Conservation (phyloP, 805 yeast species). For the Tetrapisispora arboricola region DNA sequence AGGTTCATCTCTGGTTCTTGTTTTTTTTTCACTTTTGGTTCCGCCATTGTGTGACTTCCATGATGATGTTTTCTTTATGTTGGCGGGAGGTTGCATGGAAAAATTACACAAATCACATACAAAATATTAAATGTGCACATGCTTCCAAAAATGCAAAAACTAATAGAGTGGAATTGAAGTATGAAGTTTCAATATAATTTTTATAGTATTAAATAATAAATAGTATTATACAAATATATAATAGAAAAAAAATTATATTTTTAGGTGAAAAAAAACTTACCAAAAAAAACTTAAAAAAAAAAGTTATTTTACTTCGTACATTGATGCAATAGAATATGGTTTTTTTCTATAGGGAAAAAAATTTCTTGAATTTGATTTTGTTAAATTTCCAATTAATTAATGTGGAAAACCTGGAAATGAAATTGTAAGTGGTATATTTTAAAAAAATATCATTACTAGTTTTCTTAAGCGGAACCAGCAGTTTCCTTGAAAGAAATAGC, state of each 20-base stretch:
- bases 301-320: conserved; percentile 3
- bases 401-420: no score
- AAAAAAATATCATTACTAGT: not conserved
- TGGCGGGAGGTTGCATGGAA: no score
- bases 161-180: not conserved
- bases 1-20: no score
- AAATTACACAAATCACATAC: not conserved
- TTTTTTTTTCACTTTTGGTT: no score
- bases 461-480: conserved; percentile 51
- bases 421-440: no score
- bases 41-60: no score
- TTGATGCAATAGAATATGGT: conserved; percentile 6
- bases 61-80: no score
- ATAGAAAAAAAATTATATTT: not conserved
- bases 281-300: conserved; percentile 1
- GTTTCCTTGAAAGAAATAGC: conserved; percentile 98
- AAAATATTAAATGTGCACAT: not conserved
- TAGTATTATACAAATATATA: not conserved
- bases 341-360: no score
- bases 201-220: conserved; percentile 1
- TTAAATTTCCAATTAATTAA: no score
- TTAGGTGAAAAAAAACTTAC: not conserved
- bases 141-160: not conserved
- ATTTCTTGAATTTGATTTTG: no score
- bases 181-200: not conserved